Evolutionary conservation across 1,139 yeast species (phyloP).

Genomic region (Yamadazyma diospyri): DNA sequence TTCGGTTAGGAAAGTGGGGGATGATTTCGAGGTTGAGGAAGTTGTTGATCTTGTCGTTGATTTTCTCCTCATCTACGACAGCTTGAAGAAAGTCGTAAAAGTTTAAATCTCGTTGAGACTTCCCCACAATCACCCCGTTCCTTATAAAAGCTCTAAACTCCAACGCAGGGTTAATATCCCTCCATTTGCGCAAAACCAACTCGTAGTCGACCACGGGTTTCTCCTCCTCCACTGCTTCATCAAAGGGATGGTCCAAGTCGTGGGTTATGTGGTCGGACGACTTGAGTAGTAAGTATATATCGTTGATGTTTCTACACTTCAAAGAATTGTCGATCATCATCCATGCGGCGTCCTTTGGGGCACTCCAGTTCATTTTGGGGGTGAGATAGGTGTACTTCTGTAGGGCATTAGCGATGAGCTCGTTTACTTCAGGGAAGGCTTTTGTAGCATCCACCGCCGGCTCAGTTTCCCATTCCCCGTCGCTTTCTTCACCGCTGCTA

Average conservation of each 20-base stretch:
- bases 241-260: slow-evolving; percentile 74
- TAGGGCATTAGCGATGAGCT: slow-evolving; percentile 40
- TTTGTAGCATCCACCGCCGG: slow-evolving; percentile 36
- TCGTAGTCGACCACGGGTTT: slow-evolving; percentile 38
- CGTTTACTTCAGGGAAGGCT: slow-evolving; percentile 58
- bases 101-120: slow-evolving; percentile 83
- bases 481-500: slow-evolving; percentile 27
- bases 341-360: slow-evolving; percentile 95
- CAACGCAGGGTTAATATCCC: slow-evolving; percentile 74
- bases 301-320: slow-evolving; percentile 67
- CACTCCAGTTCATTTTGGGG: slow-evolving; percentile 95
- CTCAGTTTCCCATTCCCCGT: slow-evolving; percentile 14
- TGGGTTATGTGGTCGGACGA: slow-evolving; percentile 86
- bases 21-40: slow-evolving; percentile 51
- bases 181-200: slow-evolving; percentile 79
- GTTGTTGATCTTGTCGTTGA: slow-evolving; percentile 35
- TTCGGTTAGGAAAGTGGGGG: slow-evolving; percentile 49
- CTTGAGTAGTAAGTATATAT: slow-evolving; percentile 73
- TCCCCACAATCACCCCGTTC: slow-evolving; percentile 59
- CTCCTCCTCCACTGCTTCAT: slow-evolving; percentile 24
- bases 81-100: slow-evolving; percentile 65
- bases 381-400: slow-evolving; percentile 53
- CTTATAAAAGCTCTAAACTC: slow-evolving; percentile 85
- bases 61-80: slow-evolving; percentile 42
- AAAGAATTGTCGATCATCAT: slow-evolving; percentile 74